Base-by-base conservation (phyloP, 1,139 yeast species). In the Geotrichum carabidarum region DNA sequence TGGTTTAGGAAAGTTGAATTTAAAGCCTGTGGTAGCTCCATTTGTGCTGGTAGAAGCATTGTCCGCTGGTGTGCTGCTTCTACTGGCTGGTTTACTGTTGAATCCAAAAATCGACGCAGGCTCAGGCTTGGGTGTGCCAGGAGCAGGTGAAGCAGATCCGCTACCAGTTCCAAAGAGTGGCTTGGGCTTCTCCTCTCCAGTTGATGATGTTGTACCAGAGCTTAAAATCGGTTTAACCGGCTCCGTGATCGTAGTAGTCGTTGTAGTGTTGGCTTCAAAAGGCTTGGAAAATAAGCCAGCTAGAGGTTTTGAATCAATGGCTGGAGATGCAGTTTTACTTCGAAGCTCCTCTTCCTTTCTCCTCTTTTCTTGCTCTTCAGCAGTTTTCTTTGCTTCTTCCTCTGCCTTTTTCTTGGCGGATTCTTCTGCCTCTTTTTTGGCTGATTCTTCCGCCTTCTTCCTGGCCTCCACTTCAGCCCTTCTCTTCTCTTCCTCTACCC, bases 101-200 rank as follows among this genome's bases (percentile, higher is more conserved):
- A 37, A 37, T 5, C 50, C 50, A 45, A 51, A 51, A 18, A 51
- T 36, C 7, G 50, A 47, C 5, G 50, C 43, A 38, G 54, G 41
- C 12, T 42, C 48, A 8, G 42, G 31, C 36, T 37, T 38, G 4
- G 53, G 53, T 1, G 53, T 36, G 5, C 50, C 46, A 5, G 46
- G 30, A 40, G 41, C 37, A 6, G 45, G 35, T 31, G 50, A 11
- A 14, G 49, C 50, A n/a, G 52, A 42, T 27, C 34, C 47, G 38
- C 30, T 18, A 22, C 45, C 40, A 43, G 43, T 35, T 3, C 48
- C 34, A 43, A 49, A 49, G 22, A 11, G 12, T 11, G 52, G 52
- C 37, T 42, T 41, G 18, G 42, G 41, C 37, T 42, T 41, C 22
- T 49, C 46, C 11, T 22, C 42, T 35, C 32, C 51, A 27, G 36